A percentile compares a stretch with the other conserved stretches of the same genome.
Evolutionary conservation across 2,329 filamentous ascomycete species (phyloP).

Genomic region (Neoarthrinium moseri): DNA sequence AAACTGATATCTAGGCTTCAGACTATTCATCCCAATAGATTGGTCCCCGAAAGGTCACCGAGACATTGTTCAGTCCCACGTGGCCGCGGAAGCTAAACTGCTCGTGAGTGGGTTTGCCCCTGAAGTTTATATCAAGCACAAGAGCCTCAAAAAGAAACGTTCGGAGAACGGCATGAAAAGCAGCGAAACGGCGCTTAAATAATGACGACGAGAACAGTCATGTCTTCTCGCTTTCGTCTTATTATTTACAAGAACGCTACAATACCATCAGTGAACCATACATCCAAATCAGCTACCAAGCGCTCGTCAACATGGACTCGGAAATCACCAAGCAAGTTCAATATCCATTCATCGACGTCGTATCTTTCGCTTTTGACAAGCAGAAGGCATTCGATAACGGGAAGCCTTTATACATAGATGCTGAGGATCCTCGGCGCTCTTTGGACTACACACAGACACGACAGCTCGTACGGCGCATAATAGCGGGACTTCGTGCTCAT

Average conservation of each 20-base stretch:
- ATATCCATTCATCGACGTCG: slow-evolving; percentile 26
- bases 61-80: too few relatives aligned
- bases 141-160: too few relatives aligned
- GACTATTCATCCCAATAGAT: too few relatives aligned
- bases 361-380: slow-evolving; percentile 37
- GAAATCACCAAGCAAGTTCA: neutral
- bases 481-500: slow-evolving; percentile 2
- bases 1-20: too few relatives aligned
- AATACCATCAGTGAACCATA: too few relatives aligned
- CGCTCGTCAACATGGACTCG: neutral
- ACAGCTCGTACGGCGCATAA: slow-evolving; percentile 27
- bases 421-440: slow-evolving; percentile 33
- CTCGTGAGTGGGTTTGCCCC: too few relatives aligned
- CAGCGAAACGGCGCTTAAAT: neutral
- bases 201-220: neutral
- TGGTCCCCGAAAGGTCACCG: too few relatives aligned
- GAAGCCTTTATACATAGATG: slow-evolving; percentile 40
- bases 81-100: too few relatives aligned
- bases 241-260: neutral
- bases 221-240: neutral
- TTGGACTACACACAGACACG: slow-evolving; percentile 33
- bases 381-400: slow-evolving; percentile 31
- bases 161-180: too few relatives aligned
- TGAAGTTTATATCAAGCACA: too few relatives aligned
- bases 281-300: too few relatives aligned